Evolutionary conservation across 2,329 filamentous ascomycete genomes (phyloP), one percentile per base, ranked within the genome.

Genomic region (Penicillium janthinellum): DNA sequence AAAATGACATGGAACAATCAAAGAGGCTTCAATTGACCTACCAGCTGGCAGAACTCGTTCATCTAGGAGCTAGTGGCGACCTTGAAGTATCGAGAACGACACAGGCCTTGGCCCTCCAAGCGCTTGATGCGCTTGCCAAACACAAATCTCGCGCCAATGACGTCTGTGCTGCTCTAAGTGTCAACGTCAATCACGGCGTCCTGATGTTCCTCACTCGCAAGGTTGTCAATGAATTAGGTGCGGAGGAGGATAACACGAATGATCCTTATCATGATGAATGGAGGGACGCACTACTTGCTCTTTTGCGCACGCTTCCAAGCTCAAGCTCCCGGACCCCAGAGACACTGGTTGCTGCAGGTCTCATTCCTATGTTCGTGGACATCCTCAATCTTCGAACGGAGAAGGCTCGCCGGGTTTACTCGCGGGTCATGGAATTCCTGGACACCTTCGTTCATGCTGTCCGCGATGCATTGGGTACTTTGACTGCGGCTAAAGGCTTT

Each of bases 141-240:
- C 91, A 91, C 72, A 89, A 90, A 68, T 80, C 84, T 58, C 93
- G 92, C 71, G 86, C 89, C 34, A 81, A 87, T 37, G 95, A 99
- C 73, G 89, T 99, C 25, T 88, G 92, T 64, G 88, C 91, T 44
- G 92, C 95, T n/a, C 81, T 99, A 44, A 96, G 92, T 70, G 91
- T 96, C 56, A 96, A 94, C 67, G 94, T 98, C 39, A 98, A 96
- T 69, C 96, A 99, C 69, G 96, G 95, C 14, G 90, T 98, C 34
- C 83, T 99, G 47, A 89, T 98, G 66, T 98, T 97, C 71, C 86
- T 97, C 66, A 89, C 96, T 52, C 87, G 94, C 57, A 97, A 96
- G 76, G 91, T 92, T 10, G 90, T 98, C 58, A 88, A 89, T 17
- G 90, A 92, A 64, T 89, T 99, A 79, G 87, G 84, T 58, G 80